phyloP scores from a whole-genome alignment of 78 protist species.

The Andalucia godoyi region DNA sequence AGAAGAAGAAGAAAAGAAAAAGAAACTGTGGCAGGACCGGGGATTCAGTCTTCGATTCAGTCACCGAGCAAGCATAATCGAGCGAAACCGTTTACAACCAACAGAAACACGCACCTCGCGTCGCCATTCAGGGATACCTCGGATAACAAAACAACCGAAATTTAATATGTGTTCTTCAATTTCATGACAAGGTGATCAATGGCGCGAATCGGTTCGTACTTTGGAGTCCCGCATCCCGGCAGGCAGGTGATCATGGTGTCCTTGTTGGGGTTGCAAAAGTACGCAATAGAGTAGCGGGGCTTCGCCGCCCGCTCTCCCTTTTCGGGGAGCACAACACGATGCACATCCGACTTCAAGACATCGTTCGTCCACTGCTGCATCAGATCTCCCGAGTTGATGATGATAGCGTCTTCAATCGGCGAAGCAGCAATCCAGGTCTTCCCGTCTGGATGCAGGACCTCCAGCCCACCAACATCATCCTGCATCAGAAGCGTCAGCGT shows the following conservation, averaged over 20 bases:
- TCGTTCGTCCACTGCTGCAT: slow-evolving; percentile 7
- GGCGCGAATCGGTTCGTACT: background rate
- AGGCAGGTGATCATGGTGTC: slow-evolving; percentile 2
- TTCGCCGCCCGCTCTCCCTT: background rate
- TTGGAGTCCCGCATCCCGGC: background rate
- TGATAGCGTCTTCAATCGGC: background rate
- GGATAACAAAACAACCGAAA: no score
- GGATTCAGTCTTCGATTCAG: no score
- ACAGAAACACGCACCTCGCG: no score
- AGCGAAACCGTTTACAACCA: no score
- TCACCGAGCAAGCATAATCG: no score
- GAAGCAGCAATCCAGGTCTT: background rate
- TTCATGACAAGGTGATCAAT: no score
- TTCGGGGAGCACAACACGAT: background rate
- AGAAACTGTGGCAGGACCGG: no score
- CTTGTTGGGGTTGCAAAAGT: slow-evolving; percentile 1
- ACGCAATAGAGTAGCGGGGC: background rate
- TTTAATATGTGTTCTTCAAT: no score
- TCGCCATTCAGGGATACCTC: no score
- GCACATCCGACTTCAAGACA: background rate
- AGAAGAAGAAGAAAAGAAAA: no score
- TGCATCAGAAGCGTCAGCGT: background rate
- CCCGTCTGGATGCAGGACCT: background rate
- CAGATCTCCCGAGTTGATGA: slow-evolving; percentile 13
- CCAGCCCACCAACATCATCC: slow-evolving; percentile 1